phyloP scores from a whole-genome alignment of 2,329 filamentous ascomycete species.

The Parascedosporium putredinis region DNA sequence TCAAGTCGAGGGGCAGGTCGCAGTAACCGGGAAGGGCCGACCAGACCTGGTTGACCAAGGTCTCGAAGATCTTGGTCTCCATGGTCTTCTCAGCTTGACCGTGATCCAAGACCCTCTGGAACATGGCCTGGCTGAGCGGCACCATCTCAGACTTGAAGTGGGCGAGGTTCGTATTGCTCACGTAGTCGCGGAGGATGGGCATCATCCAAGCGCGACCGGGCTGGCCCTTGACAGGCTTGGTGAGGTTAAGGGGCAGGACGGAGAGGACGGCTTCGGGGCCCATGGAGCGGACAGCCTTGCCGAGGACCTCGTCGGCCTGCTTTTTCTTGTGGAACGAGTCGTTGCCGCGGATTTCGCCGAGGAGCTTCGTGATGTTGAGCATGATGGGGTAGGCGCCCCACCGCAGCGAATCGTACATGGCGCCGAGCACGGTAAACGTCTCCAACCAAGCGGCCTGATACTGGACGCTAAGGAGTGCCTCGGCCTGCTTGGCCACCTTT shows the following conservation, averaged over 20 bases:
- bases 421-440: slow-evolving; percentile 78
- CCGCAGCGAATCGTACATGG: slow-evolving; percentile 76
- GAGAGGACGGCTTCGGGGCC: slow-evolving; percentile 75
- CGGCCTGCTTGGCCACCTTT: slow-evolving; percentile 64
- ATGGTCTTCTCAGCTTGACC: slow-evolving; percentile 78
- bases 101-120: slow-evolving; percentile 77
- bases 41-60: slow-evolving; percentile 92
- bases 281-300: slow-evolving; percentile 80
- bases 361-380: slow-evolving; percentile 60
- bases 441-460: slow-evolving; percentile 94
- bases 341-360: slow-evolving; percentile 81
- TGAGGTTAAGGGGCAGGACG: slow-evolving; percentile 77
- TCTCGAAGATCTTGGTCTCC: slow-evolving; percentile 97
- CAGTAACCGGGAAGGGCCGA: slow-evolving; percentile 89
- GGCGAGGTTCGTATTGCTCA: slow-evolving; percentile 74
- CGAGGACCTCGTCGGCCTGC: slow-evolving; percentile 83
- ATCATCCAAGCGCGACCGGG: slow-evolving; percentile 90
- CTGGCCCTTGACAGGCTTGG: slow-evolving; percentile 64
- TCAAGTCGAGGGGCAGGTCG: slow-evolving; percentile 74
- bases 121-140: slow-evolving; percentile 81
- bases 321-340: slow-evolving; percentile 89
- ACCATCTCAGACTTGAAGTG: slow-evolving; percentile 84
- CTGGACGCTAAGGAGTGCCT: slow-evolving; percentile 72
- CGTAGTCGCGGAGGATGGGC: slow-evolving; percentile 78
- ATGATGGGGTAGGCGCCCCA: slow-evolving; percentile 80